Evolutionary conservation across 805 yeast genomes (phyloP).

Genomic region (Ogataea pini): DNA sequence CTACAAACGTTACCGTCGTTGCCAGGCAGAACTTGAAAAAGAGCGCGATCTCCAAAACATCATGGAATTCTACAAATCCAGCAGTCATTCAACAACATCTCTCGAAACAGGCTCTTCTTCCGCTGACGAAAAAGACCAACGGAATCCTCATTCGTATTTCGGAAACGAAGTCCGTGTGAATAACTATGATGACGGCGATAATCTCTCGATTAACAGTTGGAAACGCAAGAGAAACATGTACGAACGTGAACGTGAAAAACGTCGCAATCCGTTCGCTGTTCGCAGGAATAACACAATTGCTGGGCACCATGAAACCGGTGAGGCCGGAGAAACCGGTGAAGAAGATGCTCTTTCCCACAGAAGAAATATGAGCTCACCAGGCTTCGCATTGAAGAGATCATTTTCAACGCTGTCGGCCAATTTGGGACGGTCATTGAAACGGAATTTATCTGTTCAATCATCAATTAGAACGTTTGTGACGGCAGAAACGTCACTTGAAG

Average conservation of each 20-base stretch:
- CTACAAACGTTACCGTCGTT: conserved; percentile 30
- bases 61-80: conserved; percentile 35
- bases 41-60: conserved; percentile 33
- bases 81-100: conserved; percentile 21
- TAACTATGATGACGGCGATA: conserved; percentile 41
- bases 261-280: no score
- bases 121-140: conserved; percentile 5
- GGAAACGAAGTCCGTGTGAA: conserved; percentile 31
- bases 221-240: conserved; percentile 49
- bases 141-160: conserved; percentile 14
- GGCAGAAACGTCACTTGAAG: conserved; percentile 26
- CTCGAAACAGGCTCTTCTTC: conserved; percentile 18
- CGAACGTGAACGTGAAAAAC: conserved; percentile 26
- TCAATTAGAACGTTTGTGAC: conserved; percentile 30
- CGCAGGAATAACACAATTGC: no score
- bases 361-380: conserved; percentile 16
- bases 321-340: neutral
- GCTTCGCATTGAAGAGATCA: conserved; percentile 25
- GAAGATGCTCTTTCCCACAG: neutral
- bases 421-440: conserved; percentile 28
- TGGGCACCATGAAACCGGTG: no score
- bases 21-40: conserved; percentile 30
- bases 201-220: conserved; percentile 54
- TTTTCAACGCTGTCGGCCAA: conserved; percentile 32
- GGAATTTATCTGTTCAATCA: conserved; percentile 33